phyloP scores from a whole-genome alignment of 1,139 yeast species.

The Debaryomyces singareniensis region DNA sequence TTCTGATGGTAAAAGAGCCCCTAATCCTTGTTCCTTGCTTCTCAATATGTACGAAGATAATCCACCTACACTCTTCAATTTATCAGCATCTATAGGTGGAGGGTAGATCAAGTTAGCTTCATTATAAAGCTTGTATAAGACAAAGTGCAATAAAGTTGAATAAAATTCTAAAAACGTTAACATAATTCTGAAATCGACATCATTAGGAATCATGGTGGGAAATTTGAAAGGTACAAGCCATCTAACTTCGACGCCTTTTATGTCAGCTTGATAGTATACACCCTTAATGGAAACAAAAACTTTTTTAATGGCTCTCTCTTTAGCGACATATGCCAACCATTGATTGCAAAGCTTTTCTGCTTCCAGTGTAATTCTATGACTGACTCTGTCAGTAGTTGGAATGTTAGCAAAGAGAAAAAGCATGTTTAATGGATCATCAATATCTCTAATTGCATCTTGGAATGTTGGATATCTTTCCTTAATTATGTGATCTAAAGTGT shows the following conservation, averaged over 20 bases:
- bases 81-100: constrained; percentile 69
- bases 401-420: constrained; percentile 85
- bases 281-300: constrained; percentile 97
- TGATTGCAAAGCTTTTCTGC: constrained; percentile 86
- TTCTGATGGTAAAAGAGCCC: constrained; percentile 36
- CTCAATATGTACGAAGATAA: constrained; percentile 71
- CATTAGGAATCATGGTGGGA: constrained; percentile 91
- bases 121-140: constrained; percentile 74
- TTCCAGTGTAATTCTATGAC: constrained; percentile 73
- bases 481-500: constrained; percentile 82
- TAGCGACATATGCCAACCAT: constrained; percentile 92
- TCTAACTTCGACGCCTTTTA: constrained; percentile 86
- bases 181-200: constrained; percentile 96
- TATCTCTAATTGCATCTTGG: constrained; percentile 83
- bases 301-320: constrained; percentile 73
- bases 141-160: constrained; percentile 85
- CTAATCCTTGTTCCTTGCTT: constrained; percentile 31
- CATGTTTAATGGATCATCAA: constrained; percentile 95
- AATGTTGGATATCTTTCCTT: constrained; percentile 96
- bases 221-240: constrained; percentile 98
- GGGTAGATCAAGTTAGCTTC: constrained; percentile 87
- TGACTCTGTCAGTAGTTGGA: constrained; percentile 87
- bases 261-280: constrained; percentile 86
- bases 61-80: constrained; percentile 85
- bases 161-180: constrained; percentile 93